These are phyloP conservation scores for Grigorovia humatica DNA, from an alignment of 805 yeast species.

Conservation along the genomic window DNA sequence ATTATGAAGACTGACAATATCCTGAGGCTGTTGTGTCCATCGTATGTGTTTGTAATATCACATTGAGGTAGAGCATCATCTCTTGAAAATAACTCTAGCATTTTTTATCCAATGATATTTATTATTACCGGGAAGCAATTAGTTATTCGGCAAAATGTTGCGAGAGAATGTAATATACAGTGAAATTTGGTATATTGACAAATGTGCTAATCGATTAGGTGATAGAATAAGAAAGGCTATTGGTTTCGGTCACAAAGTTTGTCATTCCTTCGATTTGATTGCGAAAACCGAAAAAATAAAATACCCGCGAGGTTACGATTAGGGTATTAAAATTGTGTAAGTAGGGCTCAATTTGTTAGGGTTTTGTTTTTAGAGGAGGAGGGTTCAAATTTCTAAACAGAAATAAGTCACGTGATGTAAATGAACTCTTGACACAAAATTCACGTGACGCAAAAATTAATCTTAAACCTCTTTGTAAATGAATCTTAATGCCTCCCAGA, in stretches of 20 bases:
- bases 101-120: too few species aligned
- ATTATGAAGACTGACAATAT: constrained; percentile 57
- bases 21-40: constrained; percentile 35
- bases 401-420: too few species aligned
- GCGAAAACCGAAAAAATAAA: background rate
- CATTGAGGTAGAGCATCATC: constrained; percentile 28
- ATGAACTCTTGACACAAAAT: too few species aligned
- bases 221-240: background rate
- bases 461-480: too few species aligned
- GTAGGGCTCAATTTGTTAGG: background rate
- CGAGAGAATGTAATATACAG: too few species aligned
- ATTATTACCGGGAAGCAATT: too few species aligned
- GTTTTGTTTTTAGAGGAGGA: background rate
- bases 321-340: background rate
- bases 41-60: constrained; percentile 33
- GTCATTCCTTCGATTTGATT: background rate
- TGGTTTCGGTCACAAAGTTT: background rate
- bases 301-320: background rate
- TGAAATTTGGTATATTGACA: too few species aligned
- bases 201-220: too few species aligned
- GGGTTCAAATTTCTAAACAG: too few species aligned
- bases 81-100: constrained; percentile 5
- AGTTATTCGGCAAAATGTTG: too few species aligned
- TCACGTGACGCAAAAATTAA: too few species aligned
- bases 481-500: too few species aligned